Evolutionary conservation across 768 basidiomycete species (phyloP).

Genomic region (Russula abietina): DNA sequence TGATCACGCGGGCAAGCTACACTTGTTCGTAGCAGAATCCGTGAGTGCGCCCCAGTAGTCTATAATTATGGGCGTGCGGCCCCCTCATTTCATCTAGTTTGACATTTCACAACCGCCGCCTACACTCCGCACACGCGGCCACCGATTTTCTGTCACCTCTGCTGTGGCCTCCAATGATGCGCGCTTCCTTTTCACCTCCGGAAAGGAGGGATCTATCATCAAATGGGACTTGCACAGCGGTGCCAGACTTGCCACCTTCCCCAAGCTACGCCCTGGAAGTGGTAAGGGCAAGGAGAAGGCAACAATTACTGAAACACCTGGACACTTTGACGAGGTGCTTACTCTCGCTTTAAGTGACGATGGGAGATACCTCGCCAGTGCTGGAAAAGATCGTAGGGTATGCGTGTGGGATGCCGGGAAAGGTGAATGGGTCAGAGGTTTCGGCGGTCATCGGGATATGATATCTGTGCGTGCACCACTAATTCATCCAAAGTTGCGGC

Average conservation of each 20-base stretch:
- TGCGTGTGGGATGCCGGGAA: constrained; percentile 82
- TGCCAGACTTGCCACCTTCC: constrained; percentile 49
- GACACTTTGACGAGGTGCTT: constrained; percentile 85
- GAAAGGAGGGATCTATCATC: constrained; percentile 86
- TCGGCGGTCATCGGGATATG: constrained; percentile 70
- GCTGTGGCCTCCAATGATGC: constrained; percentile 72
- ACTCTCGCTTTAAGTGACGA: constrained; percentile 80
- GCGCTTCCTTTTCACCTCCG: constrained; percentile 74
- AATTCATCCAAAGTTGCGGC: constrained; percentile 36
- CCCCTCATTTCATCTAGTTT: constrained; percentile 38
- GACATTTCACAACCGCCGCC: constrained; percentile 46
- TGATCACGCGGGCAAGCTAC: constrained; percentile 82
- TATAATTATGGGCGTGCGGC: neutral
- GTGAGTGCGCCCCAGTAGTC: constrained; percentile 38
- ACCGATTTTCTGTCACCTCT: constrained; percentile 75
- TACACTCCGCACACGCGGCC: constrained; percentile 59
- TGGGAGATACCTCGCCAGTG: constrained; percentile 80
- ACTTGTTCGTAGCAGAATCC: constrained; percentile 69
- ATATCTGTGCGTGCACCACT: constrained; percentile 51
- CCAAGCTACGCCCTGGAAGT: constrained; percentile 47
- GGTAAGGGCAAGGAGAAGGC: constrained; percentile 53
- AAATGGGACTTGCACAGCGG: constrained; percentile 76
- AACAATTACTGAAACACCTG: constrained; percentile 43
- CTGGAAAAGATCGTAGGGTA: constrained; percentile 74
- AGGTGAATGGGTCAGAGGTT: constrained; percentile 70